Conservation (phyloP, 129 eudicot genomes). For the Flaveria bidentis region DNA sequence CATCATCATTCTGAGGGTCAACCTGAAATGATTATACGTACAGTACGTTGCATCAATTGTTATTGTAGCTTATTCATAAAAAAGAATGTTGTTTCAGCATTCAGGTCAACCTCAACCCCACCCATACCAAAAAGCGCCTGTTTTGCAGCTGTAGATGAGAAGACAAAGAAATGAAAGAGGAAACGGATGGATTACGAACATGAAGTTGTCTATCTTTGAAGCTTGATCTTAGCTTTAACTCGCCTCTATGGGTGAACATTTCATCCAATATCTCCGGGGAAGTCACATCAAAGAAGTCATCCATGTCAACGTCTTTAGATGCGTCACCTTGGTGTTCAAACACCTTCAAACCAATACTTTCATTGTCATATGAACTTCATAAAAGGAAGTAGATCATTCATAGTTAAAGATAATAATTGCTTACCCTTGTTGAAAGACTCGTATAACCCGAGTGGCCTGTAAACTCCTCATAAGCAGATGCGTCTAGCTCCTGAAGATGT, state of each 20-base stretch:
- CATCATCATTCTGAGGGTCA: slow-evolving; percentile 31
- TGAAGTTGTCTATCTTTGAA: slow-evolving; percentile 51
- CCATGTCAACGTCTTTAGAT: slow-evolving; percentile 37
- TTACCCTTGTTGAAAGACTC: slow-evolving; percentile 59
- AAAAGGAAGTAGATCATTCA: not conserved
- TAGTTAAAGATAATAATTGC: not conserved
- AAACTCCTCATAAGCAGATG: slow-evolving; percentile 80
- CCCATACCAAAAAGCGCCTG: not conserved
- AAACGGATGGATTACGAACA: slow-evolving; percentile 31
- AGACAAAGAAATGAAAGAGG: not conserved
- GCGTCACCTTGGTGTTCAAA: slow-evolving; percentile 41
- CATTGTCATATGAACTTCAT: slow-evolving; percentile 5
- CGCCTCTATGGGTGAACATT: slow-evolving; percentile 80
- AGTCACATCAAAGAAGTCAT: slow-evolving; percentile 42
- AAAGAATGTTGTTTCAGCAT: too few relatives aligned
- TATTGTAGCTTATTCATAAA: not conserved
- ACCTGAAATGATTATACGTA: slow-evolving; percentile 24
- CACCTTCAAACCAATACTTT: slow-evolving; percentile 28
- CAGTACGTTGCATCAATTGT: slow-evolving; percentile 12
- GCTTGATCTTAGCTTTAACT: slow-evolving; percentile 72
- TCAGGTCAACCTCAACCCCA: not conserved
- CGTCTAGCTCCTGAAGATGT: slow-evolving; percentile 70
- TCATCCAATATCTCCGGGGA: slow-evolving; percentile 77
- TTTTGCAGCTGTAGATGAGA: not conserved
- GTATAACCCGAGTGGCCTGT: slow-evolving; percentile 33